Evolutionary conservation across 2,329 filamentous ascomycete species (phyloP).

Genomic region (Thermochaetoides dissita): DNA sequence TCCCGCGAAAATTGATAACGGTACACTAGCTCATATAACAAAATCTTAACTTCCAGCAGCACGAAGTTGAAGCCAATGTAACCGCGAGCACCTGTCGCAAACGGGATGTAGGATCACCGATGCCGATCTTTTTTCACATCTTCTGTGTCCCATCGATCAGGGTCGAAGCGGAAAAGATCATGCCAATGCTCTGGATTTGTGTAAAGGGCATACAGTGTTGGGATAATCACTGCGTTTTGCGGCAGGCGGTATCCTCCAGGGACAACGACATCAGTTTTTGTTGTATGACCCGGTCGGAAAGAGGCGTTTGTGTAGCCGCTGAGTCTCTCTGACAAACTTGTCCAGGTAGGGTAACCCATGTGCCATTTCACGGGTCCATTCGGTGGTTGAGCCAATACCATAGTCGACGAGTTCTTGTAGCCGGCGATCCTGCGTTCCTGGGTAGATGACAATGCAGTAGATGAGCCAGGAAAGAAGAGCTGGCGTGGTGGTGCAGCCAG

Average conservation of each 20-base stretch:
- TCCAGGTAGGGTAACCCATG: constrained; percentile 38
- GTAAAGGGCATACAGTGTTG: constrained; percentile 36
- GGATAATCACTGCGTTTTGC: constrained; percentile 37
- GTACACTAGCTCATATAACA: constrained; percentile 43
- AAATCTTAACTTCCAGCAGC: constrained; percentile 45
- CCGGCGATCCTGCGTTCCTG: constrained; percentile 5
- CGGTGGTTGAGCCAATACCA: constrained; percentile 22
- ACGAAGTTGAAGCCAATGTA: constrained; percentile 55
- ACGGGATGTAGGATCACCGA: constrained; percentile 41
- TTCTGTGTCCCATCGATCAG: constrained; percentile 44
- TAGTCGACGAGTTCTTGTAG: constrained; percentile 10
- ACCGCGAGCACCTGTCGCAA: constrained; percentile 40
- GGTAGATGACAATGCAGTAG: constrained; percentile 10
- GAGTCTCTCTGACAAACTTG: constrained; percentile 46
- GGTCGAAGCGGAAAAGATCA: constrained; percentile 42
- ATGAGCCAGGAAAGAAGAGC: constrained; percentile 9
- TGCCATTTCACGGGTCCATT: constrained; percentile 33
- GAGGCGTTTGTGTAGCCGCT: constrained; percentile 46
- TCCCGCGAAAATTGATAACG: constrained; percentile 41
- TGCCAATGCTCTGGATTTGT: constrained; percentile 43
- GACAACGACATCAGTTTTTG: constrained; percentile 40
- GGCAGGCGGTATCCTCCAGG: constrained; percentile 45
- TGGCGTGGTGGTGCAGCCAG: constrained; percentile 9
- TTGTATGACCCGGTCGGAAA: constrained; percentile 45
- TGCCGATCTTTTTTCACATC: constrained; percentile 38